Evolutionary conservation across 2,329 filamentous ascomycete genomes (phyloP), one percentile per base, ranked within the genome.

Genomic region (Drechslerella stenobrocha): DNA sequence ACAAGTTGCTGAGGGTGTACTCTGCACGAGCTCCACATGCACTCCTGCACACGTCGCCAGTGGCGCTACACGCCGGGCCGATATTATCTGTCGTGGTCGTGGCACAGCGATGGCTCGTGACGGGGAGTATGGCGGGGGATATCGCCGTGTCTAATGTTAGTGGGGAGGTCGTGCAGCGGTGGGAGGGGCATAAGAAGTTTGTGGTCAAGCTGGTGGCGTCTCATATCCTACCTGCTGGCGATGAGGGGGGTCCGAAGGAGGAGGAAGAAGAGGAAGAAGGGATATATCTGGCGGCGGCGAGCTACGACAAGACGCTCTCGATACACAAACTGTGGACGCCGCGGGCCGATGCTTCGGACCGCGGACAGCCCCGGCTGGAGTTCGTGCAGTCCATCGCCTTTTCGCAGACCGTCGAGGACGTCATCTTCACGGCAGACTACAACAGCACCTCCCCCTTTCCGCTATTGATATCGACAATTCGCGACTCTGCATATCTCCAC

Each of bases 1-100:
- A 72, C 37, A 81, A 80, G 73, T 76, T 77, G 32, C 76, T 82
- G 0, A 79, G 81, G 73, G 74, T 80, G 30, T 79, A 81, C 73
- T 40, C 34, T 7, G 60, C 64, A n/a, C 51, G 40, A 28, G 30
- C 52, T 42, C 55, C 66, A 9, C 42, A 70, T 45, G 15, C 34
- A 13, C 65, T 71, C 47, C 28, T 73, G 15, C 52, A 52, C 34
- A 65, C 64, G 11, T 32, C 67, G 45, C 40, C 42, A 23, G 40
- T n/a, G 13, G 7, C 55, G 11, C 61, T 73, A 0, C 70, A 72
- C 52, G 18, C 64, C 28, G 70, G 71, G 13, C 70, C 72, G 2
- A 73, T 73, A 28, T 70, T 73, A 20, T 69, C 53, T 34, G 70
- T 71, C 13, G 40, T 61, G 11, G 53, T 61, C 1, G 45, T 73